Base-by-base conservation (phyloP, 129 eudicot species). In the Rutidosis leptorrhynchoides region DNA sequence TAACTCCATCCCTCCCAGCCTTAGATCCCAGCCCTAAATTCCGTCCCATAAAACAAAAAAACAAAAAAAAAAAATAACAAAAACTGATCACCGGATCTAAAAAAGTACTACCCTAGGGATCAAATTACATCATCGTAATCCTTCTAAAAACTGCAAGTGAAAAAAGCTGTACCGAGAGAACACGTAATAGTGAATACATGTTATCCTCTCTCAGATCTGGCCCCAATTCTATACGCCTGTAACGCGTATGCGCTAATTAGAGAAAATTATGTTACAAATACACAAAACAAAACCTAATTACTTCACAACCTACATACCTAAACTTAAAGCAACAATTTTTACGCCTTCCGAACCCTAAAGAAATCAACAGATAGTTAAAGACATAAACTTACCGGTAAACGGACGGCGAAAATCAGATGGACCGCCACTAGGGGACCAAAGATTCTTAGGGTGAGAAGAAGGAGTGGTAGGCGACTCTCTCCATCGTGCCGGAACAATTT, bases 201-300 rank as follows among this genome's bases (percentile, higher is more conserved):
- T 27, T 21, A 76, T 71, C 63, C 54, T 35, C 61, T 35, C 66
- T 58, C 87, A 87, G 90, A 84, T 84, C 95, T 75, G 69, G 58
- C 65, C 71, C 60, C 29, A 48, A 69, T 43, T 35, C 24, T 35
- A 54, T 20, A 62, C 12, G 27, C 61, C 54, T 45, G 40, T 14
- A 59, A 58, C 42, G 61, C 35, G 46, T 56, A 56, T 52, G 65
- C 20, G 59, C 67, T 14, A 29, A 48, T 5, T 46, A 17, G 37
- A 45, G 46, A 52, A 12, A 14, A n/a, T 53, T 20, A 16, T 37
- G n/a, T 3, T 15, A 65, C 15, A 6, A 52, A 66, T n/a, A 24
- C 70, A 62, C 58, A 70, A 29, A 15, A 28, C 5, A 56, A 53
- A 52, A 63, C n/a, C 11, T 32, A 5, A 22, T 35, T 26, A 63